Evolutionary conservation across 768 basidiomycete genomes (phyloP).

Genomic region (Stropharia rugosoannulata): DNA sequence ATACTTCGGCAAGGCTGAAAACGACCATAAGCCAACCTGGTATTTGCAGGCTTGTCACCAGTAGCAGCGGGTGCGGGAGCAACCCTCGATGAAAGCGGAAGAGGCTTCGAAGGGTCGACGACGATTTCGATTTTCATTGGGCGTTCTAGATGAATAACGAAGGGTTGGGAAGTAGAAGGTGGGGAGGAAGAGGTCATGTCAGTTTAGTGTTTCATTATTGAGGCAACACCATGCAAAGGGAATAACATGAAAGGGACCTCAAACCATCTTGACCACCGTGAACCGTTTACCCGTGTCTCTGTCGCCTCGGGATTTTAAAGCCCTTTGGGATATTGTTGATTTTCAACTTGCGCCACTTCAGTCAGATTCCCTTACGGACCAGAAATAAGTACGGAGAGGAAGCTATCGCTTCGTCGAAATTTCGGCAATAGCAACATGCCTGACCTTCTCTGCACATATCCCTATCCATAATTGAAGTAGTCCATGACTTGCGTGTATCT

Average conservation of each 20-base stretch:
- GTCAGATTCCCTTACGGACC: slow-evolving; percentile 19
- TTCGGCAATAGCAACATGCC: slow-evolving; percentile 20
- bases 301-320: slow-evolving; percentile 3
- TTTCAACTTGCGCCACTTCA: slow-evolving; percentile 4
- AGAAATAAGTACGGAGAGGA: slow-evolving; percentile 27
- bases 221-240: slow-evolving; percentile 37
- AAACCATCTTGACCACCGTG: slow-evolving; percentile 35
- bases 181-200: slow-evolving; percentile 44
- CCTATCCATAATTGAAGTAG: slow-evolving; percentile 1
- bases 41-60: slow-evolving; percentile 22
- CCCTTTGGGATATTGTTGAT: slow-evolving; percentile 2
- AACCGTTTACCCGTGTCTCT: slow-evolving; percentile 42
- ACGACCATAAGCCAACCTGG: slow-evolving; percentile 27
- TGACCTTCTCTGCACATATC: slow-evolving; percentile 11
- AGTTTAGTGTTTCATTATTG: slow-evolving; percentile 43
- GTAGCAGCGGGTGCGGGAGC: slow-evolving; percentile 62
- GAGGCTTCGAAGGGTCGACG: slow-evolving; percentile 77
- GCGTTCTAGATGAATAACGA: slow-evolving; percentile 62
- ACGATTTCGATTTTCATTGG: slow-evolving; percentile 99
- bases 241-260: slow-evolving; percentile 28
- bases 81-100: slow-evolving; percentile 79
- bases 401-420: slow-evolving; percentile 18
- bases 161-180: not conserved
- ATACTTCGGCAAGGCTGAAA: not conserved
- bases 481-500: slow-evolving; percentile 3